A percentile compares a stretch with the other conserved stretches of the same genome.
phyloP scores from a whole-genome alignment of 2,329 filamentous ascomycete genomes.

The Periconia sp. region DNA sequence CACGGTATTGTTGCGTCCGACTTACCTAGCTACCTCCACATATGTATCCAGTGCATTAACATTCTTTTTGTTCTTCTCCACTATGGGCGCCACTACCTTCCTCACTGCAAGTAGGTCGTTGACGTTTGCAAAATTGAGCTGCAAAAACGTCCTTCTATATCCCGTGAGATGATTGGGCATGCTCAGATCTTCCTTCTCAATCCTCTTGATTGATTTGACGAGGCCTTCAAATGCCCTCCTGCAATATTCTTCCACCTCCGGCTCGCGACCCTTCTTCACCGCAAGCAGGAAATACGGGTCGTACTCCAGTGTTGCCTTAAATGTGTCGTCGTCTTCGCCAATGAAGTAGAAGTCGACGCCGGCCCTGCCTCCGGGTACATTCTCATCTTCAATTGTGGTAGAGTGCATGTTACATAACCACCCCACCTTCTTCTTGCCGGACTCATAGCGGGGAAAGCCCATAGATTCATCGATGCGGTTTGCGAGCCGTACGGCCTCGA shows the following conservation, averaged over 20 bases:
- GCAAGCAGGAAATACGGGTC: slow-evolving; percentile 96
- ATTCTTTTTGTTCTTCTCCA: slow-evolving; percentile 94
- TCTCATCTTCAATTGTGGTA: slow-evolving; percentile 82
- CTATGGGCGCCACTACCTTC: slow-evolving; percentile 82
- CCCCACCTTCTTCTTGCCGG: slow-evolving; percentile 79
- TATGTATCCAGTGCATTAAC: slow-evolving; percentile 98
- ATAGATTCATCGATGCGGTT: slow-evolving; percentile 92
- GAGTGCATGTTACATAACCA: slow-evolving; percentile 97
- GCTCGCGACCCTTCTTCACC: slow-evolving; percentile 82
- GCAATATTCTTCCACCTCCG: slow-evolving; percentile 95
- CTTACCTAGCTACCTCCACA: slow-evolving; percentile 87
- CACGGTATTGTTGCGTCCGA: slow-evolving; percentile 19
- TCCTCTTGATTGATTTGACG: slow-evolving; percentile 72
- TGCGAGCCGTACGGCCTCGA: slow-evolving; percentile 80
- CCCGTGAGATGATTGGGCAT: slow-evolving; percentile 97
- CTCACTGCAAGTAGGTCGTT: slow-evolving; percentile 81
- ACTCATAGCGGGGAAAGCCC: slow-evolving; percentile 91
- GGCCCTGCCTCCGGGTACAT: slow-evolving; percentile 78
- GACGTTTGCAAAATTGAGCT: slow-evolving; percentile 86
- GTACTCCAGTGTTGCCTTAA: slow-evolving; percentile 96
- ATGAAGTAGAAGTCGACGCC: slow-evolving; percentile 98
- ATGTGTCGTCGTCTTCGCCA: slow-evolving; percentile 71
- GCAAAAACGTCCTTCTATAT: slow-evolving; percentile 83
- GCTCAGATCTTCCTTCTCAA: slow-evolving; percentile 90
- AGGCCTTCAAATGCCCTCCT: slow-evolving; percentile 77